A percentile compares a stretch with the other conserved stretches of the same genome.
Evolutionary conservation across 768 basidiomycete species (phyloP).

Genomic region (Dendrothele bispora): DNA sequence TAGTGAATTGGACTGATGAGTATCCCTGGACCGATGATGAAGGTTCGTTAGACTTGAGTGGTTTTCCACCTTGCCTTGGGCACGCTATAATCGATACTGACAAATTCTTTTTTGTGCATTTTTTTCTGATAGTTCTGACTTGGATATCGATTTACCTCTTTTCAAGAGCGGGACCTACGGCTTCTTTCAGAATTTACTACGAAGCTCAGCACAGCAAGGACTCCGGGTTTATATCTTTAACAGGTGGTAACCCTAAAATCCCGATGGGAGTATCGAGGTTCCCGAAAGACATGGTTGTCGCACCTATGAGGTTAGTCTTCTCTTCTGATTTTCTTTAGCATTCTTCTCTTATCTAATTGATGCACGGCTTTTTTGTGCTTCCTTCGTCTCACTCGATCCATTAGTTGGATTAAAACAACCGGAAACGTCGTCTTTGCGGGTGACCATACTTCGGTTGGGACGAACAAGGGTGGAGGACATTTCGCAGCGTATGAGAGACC

Average conservation of each 20-base stretch:
- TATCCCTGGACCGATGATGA: conserved; percentile 50
- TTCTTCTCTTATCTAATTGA: no score
- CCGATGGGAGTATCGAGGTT: conserved; percentile 1
- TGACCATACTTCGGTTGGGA: no score
- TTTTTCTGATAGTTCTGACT: conserved; percentile 25
- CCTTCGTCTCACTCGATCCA: background rate
- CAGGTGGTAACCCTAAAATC: background rate
- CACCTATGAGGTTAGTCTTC: background rate
- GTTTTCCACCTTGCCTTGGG: no score
- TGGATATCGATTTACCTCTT: conserved; percentile 31
- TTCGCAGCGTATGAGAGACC: conserved; percentile 11
- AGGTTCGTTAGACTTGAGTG: no score
- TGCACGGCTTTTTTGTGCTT: no score
- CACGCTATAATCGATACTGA: no score
- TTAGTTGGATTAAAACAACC: background rate
- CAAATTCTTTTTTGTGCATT: no score
- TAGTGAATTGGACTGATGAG: conserved; percentile 32
- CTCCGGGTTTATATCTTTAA: background rate
- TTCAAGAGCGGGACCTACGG: conserved; percentile 26
- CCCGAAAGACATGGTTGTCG: background rate
- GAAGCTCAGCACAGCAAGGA: conserved; percentile 12
- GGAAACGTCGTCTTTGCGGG: conserved; percentile 6
- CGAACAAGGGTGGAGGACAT: background rate
- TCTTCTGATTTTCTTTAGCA: background rate
- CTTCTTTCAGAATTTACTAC: conserved; percentile 14